These are phyloP conservation scores for Jamesozyma gamospora DNA, from an alignment of 805 yeast genomes.

Conservation along the genomic window DNA sequence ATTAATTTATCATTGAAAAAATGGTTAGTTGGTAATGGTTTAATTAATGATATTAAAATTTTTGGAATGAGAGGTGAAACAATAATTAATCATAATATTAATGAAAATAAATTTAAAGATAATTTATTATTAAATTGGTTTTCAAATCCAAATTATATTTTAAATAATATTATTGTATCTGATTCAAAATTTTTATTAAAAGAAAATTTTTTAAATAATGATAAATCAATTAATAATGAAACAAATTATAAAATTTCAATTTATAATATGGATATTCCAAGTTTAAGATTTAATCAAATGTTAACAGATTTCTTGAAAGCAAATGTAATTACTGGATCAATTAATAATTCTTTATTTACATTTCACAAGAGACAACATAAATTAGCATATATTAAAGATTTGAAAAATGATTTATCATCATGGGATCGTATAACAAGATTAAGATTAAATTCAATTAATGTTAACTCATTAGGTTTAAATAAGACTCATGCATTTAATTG, in stretches of 20 bases:
- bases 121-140: slow-evolving; percentile 23
- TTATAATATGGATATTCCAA: slow-evolving; percentile 57
- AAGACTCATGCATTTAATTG: slow-evolving; percentile 47
- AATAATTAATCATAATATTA: slow-evolving; percentile 32
- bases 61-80: slow-evolving; percentile 79
- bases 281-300: slow-evolving; percentile 46
- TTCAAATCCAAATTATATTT: slow-evolving; percentile 31
- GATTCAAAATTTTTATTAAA: slow-evolving; percentile 23
- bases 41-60: slow-evolving; percentile 66
- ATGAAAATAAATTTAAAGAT: slow-evolving; percentile 8
- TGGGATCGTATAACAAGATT: slow-evolving; percentile 45
- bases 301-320: slow-evolving; percentile 63
- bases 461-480: slow-evolving; percentile 30
- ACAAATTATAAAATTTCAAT: slow-evolving; percentile 36
- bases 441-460: slow-evolving; percentile 32
- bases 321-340: slow-evolving; percentile 59
- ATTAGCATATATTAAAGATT: slow-evolving; percentile 35
- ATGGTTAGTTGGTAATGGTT: slow-evolving; percentile 83
- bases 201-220: slow-evolving; percentile 13
- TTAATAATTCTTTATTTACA: slow-evolving; percentile 66
- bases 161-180: slow-evolving; percentile 33
- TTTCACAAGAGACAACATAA: slow-evolving; percentile 64
- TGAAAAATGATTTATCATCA: slow-evolving; percentile 30
- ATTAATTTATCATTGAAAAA: slow-evolving; percentile 70
- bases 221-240: neutral